Conservation (phyloP, 1,284 basidiomycete species). For the Porphyrellus sp. region DNA sequence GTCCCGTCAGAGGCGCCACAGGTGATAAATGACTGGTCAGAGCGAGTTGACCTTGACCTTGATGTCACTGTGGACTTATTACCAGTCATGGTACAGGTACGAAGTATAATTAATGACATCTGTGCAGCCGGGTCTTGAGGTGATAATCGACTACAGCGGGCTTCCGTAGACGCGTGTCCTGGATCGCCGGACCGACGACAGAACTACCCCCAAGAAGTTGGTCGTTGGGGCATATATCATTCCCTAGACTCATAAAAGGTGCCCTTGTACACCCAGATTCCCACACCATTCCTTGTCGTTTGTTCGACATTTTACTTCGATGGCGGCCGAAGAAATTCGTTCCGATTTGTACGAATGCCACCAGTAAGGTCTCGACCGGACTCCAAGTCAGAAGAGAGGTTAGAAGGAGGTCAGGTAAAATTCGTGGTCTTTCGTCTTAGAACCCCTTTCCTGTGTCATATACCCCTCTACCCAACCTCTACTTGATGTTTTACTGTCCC, state of each 20-base stretch:
- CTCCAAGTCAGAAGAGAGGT: too few relatives aligned
- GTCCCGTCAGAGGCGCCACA: conserved; percentile 45
- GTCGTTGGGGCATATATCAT: too few relatives aligned
- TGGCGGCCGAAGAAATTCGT: not conserved
- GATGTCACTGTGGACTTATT: conserved; percentile 31
- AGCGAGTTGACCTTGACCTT: conserved; percentile 32
- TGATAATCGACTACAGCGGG: conserved; percentile 43
- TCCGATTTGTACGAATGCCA: not conserved
- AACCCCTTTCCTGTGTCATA: too few relatives aligned
- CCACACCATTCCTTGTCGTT: not conserved
- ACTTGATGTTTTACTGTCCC: too few relatives aligned
- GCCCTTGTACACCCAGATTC: not conserved
- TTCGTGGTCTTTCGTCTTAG: too few relatives aligned
- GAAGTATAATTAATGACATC: not conserved
- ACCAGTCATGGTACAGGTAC: conserved; percentile 32
- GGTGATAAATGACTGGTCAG: conserved; percentile 45
- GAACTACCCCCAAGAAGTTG: conserved; percentile 32
- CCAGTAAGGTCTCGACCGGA: not conserved
- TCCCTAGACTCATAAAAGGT: conserved; percentile 17
- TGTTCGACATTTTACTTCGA: not conserved
- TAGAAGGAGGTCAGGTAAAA: too few relatives aligned
- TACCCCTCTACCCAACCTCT: too few relatives aligned
- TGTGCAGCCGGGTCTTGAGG: conserved; percentile 16
- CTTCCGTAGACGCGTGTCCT: conserved; percentile 41
- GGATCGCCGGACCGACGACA: conserved; percentile 29